Conservation (phyloP, 1,139 yeast species). For the Arxiozyma heterogenica region DNA sequence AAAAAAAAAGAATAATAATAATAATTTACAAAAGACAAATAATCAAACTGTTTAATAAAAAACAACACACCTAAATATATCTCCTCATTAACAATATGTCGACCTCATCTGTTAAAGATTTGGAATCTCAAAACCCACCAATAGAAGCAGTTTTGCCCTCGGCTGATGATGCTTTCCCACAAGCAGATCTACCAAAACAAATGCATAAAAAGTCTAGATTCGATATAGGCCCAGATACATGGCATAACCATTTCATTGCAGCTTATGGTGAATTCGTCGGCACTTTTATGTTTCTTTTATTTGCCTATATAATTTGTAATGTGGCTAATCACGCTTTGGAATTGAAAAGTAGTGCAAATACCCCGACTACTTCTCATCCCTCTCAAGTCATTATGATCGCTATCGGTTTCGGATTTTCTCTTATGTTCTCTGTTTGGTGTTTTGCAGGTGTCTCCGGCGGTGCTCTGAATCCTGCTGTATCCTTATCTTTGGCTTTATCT, state of each 20-base stretch:
- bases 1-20: too few relatives aligned
- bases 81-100: neutral
- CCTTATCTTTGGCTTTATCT: constrained; percentile 59
- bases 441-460: constrained; percentile 83
- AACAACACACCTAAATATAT: too few relatives aligned
- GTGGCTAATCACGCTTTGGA: constrained; percentile 63
- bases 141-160: constrained; percentile 4
- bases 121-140: neutral
- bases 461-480: constrained; percentile 84
- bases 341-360: constrained; percentile 33
- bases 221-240: constrained; percentile 26
- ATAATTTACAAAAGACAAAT: too few relatives aligned
- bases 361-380: constrained; percentile 42
- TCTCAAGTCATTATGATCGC: constrained; percentile 69
- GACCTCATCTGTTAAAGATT: neutral
- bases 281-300: constrained; percentile 74
- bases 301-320: constrained; percentile 77
- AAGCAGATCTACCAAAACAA: neutral
- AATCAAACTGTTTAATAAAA: too few relatives aligned
- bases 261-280: constrained; percentile 69
- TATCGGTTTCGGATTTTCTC: constrained; percentile 81
- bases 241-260: constrained; percentile 46
- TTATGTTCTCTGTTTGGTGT: constrained; percentile 64
- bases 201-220: neutral
- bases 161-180: constrained; percentile 10